Conservation (phyloP, 179 eudicot genomes). For the Silene vulgaris region DNA sequence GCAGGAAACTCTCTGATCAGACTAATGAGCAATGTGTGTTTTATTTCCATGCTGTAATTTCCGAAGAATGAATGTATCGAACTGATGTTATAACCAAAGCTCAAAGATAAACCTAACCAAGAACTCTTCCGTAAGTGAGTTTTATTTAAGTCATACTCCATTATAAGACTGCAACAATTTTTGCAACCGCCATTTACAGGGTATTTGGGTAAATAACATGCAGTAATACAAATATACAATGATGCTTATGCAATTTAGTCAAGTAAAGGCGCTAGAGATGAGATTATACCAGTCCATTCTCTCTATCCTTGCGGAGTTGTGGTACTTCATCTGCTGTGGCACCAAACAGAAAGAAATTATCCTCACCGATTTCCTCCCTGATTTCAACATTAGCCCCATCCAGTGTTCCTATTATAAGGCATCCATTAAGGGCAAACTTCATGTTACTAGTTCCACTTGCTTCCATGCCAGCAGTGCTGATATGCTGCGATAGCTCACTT, state of each 20-base stretch:
- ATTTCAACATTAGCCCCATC: constrained; percentile 98
- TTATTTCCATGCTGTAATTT: background rate
- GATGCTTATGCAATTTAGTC: background rate
- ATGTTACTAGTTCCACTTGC: constrained; percentile 99
- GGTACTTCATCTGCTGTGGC: constrained; percentile 96
- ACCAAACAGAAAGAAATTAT: constrained; percentile 92
- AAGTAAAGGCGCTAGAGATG: background rate
- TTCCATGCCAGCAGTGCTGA: constrained; percentile 99
- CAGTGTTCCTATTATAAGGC: constrained; percentile 89
- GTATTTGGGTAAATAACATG: background rate
- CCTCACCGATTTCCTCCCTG: constrained; percentile 89
- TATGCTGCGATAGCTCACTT: constrained; percentile 96
- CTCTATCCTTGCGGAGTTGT: constrained; percentile 81
- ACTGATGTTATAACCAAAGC: background rate
- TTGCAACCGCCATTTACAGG: background rate
- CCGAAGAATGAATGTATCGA: background rate
- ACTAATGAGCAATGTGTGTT: background rate
- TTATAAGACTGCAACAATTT: background rate
- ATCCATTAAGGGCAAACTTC: constrained; percentile 97
- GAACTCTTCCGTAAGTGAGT: background rate
- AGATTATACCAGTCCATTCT: constrained; percentile 67
- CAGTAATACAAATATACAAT: background rate
- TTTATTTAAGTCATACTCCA: background rate
- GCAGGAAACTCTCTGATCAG: background rate
- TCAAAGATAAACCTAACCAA: background rate